Base-by-base conservation (phyloP, 768 basidiomycete species). In the Leccinum disarticulatum region DNA sequence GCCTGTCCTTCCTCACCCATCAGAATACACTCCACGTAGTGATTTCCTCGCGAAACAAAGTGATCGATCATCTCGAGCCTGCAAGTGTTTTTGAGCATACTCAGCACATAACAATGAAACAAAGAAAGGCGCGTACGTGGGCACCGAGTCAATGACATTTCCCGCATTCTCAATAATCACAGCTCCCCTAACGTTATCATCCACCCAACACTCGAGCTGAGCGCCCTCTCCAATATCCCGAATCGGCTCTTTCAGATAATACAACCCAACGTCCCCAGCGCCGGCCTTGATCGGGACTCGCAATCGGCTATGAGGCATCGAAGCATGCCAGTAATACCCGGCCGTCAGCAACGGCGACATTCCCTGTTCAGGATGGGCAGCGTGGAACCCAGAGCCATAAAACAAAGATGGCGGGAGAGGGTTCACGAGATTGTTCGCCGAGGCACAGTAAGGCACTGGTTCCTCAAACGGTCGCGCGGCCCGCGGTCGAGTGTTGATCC, bases 341-440 rank as follows among this genome's bases (percentile, higher is more conserved):
- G 77, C 83, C 58, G 79, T 84, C 71, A 89, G 80, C 56, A 81
- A 78, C 65, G 79, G 71, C 55, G 77, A 74, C 2, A 67, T 60
- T 51, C 79, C 72, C 53, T 80, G 75, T 2, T 81, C 72, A 0
- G 90, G 93, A 72, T 95, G 92, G 68, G 82, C 83, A 1, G 84
- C 83, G 61, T 82, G 80, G 96, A 96, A 99, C 6, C 97, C 97
- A 0, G 89, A 88, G 31, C 95, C 97, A 61, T 89, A 91, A 78
- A 98, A 98, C 65, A 98, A 76, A 31, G 91, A 92, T 0, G 88
- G 86, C n/a, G 96, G 96, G 0, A 98, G 81, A 1, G 97, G 97
- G 76, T 98, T 98, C 74, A 99, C 93, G 54, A 98, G 80, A 72
- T 99, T 95, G 74, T 98, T 96, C n/a, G 97, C 97, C 22, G 88